These are phyloP conservation scores for Fusarium staphyleae DNA, from an alignment of 2,329 filamentous ascomycete genomes.

Conservation along the genomic window DNA sequence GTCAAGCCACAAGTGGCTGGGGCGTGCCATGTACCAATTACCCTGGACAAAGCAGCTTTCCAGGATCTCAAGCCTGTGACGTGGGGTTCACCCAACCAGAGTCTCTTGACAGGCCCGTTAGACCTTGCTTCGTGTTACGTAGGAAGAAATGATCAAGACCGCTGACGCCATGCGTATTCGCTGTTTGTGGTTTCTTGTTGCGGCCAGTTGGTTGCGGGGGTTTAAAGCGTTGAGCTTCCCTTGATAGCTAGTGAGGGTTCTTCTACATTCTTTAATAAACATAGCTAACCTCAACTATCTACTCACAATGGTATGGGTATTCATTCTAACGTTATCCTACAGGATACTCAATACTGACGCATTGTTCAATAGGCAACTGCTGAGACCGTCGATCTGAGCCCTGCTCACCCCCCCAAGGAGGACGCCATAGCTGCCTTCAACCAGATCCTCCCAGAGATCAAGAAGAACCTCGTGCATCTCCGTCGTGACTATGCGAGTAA, in stretches of 20 bases:
- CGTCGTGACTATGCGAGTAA: constrained; percentile 56
- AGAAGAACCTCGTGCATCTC: constrained; percentile 57
- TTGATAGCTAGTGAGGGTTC: background rate
- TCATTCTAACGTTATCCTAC: background rate
- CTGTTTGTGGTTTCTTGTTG: constrained; percentile 19
- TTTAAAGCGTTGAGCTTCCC: constrained; percentile 12
- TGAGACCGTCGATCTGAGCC: constrained; percentile 60
- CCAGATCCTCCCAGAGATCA: constrained; percentile 58
- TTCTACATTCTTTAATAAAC: background rate
- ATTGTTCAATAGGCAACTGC: constrained; percentile 52
- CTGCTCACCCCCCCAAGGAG: constrained; percentile 56
- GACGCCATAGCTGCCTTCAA: constrained; percentile 59
- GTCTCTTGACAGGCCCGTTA: constrained; percentile 11
- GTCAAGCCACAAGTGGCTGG: constrained; percentile 8
- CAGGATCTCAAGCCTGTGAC: constrained; percentile 29
- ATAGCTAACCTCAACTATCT: background rate
- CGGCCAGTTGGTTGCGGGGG: background rate
- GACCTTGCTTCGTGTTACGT: constrained; percentile 18
- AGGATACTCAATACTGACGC: constrained; percentile 2
- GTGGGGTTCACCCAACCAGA: constrained; percentile 31
- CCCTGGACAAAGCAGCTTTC: constrained; percentile 9
- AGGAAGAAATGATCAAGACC: constrained; percentile 25
- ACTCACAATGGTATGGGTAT: constrained; percentile 27
- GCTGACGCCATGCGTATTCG: constrained; percentile 33
- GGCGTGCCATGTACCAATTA: constrained; percentile 8